Conservation (phyloP, 352 stramenopile species). For the Nothophytophthora sp. region DNA sequence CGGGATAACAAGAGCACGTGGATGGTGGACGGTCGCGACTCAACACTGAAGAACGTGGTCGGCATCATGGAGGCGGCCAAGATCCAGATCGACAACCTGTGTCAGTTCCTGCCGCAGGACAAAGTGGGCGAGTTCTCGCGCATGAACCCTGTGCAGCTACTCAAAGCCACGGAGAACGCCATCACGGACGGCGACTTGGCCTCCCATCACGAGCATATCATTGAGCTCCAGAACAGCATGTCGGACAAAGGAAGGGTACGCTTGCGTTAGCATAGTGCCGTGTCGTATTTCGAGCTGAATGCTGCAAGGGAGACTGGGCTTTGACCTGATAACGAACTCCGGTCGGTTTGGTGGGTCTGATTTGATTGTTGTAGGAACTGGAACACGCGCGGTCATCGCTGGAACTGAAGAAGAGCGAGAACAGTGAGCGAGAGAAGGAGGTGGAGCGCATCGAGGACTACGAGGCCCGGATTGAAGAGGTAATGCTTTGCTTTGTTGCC, state of each 20-base stretch:
- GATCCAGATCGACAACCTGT: conserved; percentile 99
- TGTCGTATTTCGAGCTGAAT: too few species aligned
- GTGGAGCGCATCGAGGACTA: conserved; percentile 86
- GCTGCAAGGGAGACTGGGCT: too few species aligned
- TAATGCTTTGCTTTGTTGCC: too few species aligned
- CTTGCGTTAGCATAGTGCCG: not conserved
- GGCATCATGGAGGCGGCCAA: conserved; percentile 85
- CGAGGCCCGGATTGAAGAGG: conserved; percentile 77
- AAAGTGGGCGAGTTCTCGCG: conserved; percentile 92
- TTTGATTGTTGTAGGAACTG: conserved; percentile 54
- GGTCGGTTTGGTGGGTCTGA: too few species aligned
- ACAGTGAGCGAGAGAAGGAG: conserved; percentile 77
- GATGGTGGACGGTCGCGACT: conserved; percentile 72
- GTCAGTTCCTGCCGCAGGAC: conserved; percentile 98
- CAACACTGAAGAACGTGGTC: conserved; percentile 68
- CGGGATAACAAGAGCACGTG: conserved; percentile 87
- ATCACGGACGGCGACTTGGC: conserved; percentile 76
- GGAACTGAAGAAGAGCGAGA: conserved; percentile 86
- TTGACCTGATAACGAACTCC: too few species aligned
- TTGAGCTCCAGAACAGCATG: conserved; percentile 79
- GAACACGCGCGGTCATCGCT: conserved; percentile 60
- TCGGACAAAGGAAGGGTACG: conserved; percentile 65
- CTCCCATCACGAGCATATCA: conserved; percentile 74
- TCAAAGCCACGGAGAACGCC: conserved; percentile 79
- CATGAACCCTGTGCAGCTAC: conserved; percentile 78